phyloP scores from a whole-genome alignment of 179 eudicot genomes.

The Carnegiea gigantea region DNA sequence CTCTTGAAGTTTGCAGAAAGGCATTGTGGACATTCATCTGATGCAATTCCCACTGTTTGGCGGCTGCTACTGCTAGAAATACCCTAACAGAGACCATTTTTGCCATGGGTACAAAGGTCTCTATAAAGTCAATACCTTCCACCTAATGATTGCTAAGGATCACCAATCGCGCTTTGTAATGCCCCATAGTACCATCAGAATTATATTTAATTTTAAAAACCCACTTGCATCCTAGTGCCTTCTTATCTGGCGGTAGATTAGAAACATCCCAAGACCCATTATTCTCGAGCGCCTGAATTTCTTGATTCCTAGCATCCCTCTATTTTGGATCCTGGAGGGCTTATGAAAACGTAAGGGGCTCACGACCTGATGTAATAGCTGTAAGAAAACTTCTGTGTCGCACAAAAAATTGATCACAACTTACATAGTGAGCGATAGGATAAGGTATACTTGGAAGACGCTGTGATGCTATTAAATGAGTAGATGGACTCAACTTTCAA shows the following conservation, averaged over 20 bases:
- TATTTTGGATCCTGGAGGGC: background rate
- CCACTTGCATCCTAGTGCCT: background rate
- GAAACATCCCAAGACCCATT: too few species aligned
- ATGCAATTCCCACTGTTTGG: too few species aligned
- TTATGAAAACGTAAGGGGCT: background rate
- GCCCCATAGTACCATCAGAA: background rate
- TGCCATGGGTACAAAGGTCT: background rate
- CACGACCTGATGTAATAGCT: background rate
- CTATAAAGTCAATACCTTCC: too few species aligned
- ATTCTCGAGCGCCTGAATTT: background rate
- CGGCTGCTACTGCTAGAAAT: background rate
- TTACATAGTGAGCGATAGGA: conserved; percentile 1
- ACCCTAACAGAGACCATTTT: background rate
- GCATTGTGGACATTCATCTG: too few species aligned
- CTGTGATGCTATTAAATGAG: too few species aligned
- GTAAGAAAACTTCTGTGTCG: background rate
- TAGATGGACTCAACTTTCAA: background rate
- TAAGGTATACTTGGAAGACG: background rate
- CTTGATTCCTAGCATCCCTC: background rate
- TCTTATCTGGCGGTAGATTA: too few species aligned
- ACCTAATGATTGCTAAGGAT: too few species aligned
- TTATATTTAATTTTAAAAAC: conserved; percentile 1
- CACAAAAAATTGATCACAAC: background rate
- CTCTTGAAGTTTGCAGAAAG: too few species aligned
- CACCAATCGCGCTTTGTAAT: background rate